phyloP scores from a whole-genome alignment of 2,329 filamentous ascomycete species.

The Hymenoscyphus albidus region DNA sequence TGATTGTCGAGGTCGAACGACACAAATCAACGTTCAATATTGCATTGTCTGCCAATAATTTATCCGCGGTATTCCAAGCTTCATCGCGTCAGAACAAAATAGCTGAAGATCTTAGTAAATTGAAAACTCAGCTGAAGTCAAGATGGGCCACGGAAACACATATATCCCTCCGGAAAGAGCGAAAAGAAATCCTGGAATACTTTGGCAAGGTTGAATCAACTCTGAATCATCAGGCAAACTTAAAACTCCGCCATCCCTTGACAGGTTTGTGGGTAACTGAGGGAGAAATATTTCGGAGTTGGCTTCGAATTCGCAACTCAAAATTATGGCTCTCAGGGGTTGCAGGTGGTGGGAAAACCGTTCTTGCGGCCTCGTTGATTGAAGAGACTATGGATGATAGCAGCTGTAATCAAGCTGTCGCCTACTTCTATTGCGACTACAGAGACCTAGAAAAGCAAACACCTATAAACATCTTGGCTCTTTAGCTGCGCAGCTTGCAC shows the following conservation, averaged over 20 bases:
- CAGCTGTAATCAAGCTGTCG: constrained; percentile 6
- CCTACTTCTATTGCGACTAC: constrained; percentile 32
- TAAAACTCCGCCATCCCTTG: constrained; percentile 1
- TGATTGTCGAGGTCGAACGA: constrained; percentile 9
- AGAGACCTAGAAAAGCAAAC: constrained; percentile 21
- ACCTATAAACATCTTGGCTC: constrained; percentile 22
- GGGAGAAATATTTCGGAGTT: constrained; percentile 15
- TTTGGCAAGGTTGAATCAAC: neutral
- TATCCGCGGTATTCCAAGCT: neutral
- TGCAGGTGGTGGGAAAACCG: constrained; percentile 22
- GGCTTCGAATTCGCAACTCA: constrained; percentile 11
- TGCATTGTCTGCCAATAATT: constrained; percentile 1
- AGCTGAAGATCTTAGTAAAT: neutral
- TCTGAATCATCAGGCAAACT: neutral
- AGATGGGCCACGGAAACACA: constrained; percentile 5
- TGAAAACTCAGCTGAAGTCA: neutral
- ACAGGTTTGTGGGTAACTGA: constrained; percentile 34
- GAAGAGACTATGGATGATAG: constrained; percentile 11
- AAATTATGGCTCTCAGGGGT: constrained; percentile 21
- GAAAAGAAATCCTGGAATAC: neutral
- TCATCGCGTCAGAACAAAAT: constrained; percentile 4
- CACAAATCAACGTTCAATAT: constrained; percentile 10
- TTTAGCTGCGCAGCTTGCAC: constrained; percentile 3
- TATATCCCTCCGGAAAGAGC: neutral
- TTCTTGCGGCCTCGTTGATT: constrained; percentile 15